Evolutionary conservation across 352 stramenopile species (phyloP).

Genomic region (Pythium folliculosum): DNA sequence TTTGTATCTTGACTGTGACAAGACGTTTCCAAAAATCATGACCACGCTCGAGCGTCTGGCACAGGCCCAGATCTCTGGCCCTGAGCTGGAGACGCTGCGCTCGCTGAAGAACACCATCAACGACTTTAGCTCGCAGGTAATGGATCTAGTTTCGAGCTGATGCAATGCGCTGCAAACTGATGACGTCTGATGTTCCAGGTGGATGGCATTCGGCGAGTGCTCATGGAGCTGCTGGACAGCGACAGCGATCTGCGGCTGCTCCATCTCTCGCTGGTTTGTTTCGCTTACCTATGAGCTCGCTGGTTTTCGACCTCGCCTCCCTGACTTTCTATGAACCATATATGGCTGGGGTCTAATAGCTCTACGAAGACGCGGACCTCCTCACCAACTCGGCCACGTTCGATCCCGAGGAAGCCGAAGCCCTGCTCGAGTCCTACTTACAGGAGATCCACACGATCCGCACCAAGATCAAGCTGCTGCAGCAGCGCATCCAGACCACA

Average conservation of each 20-base stretch:
- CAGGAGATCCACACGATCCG: conserved; percentile 81
- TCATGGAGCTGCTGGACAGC: conserved; percentile 75
- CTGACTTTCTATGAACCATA: neutral
- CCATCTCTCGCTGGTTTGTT: conserved; percentile 69
- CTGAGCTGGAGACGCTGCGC: conserved; percentile 61
- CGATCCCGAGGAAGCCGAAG: conserved; percentile 74
- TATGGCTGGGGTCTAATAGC: neutral
- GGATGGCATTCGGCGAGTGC: conserved; percentile 51
- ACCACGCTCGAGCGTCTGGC: conserved; percentile 29
- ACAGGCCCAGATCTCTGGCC: conserved; percentile 26
- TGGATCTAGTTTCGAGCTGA: no score
- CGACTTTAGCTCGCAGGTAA: conserved; percentile 68
- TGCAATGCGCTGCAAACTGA: no score
- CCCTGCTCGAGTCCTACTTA: conserved; percentile 78
- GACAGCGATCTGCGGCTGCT: conserved; percentile 71
- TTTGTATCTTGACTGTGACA: conserved; percentile 14
- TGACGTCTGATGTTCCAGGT: conserved; percentile 29
- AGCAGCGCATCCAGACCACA: conserved; percentile 72
- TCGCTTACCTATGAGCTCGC: neutral
- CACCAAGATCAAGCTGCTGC: conserved; percentile 64
- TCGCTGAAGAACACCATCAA: conserved; percentile 79
- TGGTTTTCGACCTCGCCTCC: neutral
- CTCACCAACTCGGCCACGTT: conserved; percentile 26
- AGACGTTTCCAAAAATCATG: conserved; percentile 24
- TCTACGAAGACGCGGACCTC: conserved; percentile 8